Evolutionary conservation across 192 early-diverging fungal species (phyloP).

Genomic region (Thamnidium elegans): DNA sequence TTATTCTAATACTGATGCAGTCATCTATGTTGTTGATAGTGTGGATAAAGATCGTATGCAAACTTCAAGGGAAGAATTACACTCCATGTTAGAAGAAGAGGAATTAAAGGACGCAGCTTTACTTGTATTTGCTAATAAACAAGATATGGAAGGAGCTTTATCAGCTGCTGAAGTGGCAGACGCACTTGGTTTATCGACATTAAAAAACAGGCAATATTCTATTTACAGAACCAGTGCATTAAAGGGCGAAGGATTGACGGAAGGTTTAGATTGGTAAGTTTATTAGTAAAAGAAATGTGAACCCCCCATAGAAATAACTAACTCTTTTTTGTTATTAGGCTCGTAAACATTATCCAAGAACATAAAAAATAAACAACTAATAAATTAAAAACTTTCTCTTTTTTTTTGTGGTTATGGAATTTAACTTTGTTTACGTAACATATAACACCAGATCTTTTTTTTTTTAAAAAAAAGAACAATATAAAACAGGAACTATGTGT

Average conservation of each 20-base stretch:
- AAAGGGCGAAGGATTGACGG: conserved; percentile 90
- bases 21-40: conserved; percentile 97
- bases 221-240: conserved; percentile 94
- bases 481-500: too few relatives aligned
- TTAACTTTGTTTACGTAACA: too few relatives aligned
- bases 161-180: conserved; percentile 86
- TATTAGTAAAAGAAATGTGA: background rate
- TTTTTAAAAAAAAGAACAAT: too few relatives aligned
- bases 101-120: conserved; percentile 87
- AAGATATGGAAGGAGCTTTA: conserved; percentile 95
- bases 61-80: conserved; percentile 86
- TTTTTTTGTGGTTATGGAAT: too few relatives aligned
- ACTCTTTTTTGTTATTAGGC: conserved; percentile 24
- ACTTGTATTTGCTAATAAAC: conserved; percentile 97
- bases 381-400: background rate
- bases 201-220: conserved; percentile 91
- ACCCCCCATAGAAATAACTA: background rate
- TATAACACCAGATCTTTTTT: background rate
- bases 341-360: conserved; percentile 47
- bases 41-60: conserved; percentile 86
- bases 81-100: conserved; percentile 92
- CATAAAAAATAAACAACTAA: conserved; percentile 30
- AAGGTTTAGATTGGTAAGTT: conserved; percentile 90
- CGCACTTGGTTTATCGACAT: conserved; percentile 71
- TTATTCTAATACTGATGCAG: conserved; percentile 97